Base-by-base conservation (phyloP, 2,329 filamentous ascomycete species). In the Penicillium concentricum region DNA sequence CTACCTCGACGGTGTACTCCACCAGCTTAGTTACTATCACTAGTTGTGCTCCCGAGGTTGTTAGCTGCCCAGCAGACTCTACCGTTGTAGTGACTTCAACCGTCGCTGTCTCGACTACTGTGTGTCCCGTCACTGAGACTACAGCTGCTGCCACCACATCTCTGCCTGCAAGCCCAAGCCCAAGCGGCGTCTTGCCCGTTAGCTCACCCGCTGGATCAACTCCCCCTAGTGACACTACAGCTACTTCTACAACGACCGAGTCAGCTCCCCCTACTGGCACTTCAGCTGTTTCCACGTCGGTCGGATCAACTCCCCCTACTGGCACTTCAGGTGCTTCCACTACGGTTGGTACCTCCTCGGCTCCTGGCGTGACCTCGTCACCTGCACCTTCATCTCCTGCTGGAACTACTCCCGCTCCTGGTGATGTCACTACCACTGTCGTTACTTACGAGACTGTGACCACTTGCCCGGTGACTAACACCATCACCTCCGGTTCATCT, bases 61-160 rank as follows among this genome's bases (percentile, higher is more conserved):
- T 70, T 35, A 73, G 82, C 74, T 86, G 82, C 76, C 82, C 82
- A 26, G 79, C 76, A 49, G 37, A 74, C 51, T 79, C 77, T 13
- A 77, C 79, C 44, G 77, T 74, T 0, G 69, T 84, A 30, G 74
- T 82, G 52, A 84, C 82, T 3, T 78, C 82, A 56, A 84, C 81
- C 6, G 69, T 87, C 57, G 73, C 84, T 45, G 66, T 85, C 47
- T 82, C 81, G 49, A 87, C 85, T 61, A 87, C 84, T 39, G 70
- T 86, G 68, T 86, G 83, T 79, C 84, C 77, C 32, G 71, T 75
- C 24, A 74, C 72, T 6, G 61, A 76, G 58, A 72, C 61, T 66
- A 30, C 54, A 9, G 37, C 45, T 12, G 15, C n/a, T 35, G 41
- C 26, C 24, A 38, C 26, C 13, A 46, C 48, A 0, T 32, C 26